Evolutionary conservation across 805 yeast species (phyloP).

Genomic region (Saccharomycopsis babjevae): DNA sequence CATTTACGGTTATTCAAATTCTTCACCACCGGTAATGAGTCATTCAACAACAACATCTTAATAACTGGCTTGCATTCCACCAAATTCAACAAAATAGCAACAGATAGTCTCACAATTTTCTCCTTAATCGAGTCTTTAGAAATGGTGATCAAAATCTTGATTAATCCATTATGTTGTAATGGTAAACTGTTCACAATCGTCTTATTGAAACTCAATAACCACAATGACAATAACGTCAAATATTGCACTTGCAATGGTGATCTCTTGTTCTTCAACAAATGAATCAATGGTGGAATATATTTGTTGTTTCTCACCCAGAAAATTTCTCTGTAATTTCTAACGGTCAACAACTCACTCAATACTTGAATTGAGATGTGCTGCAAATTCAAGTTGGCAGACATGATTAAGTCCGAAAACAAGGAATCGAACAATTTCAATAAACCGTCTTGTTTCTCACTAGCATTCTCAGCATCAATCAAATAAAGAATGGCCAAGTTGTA

Average conservation of each 20-base stretch:
- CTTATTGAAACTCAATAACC: slow-evolving; percentile 78
- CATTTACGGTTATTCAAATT: slow-evolving; percentile 79
- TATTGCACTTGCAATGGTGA: slow-evolving; percentile 67
- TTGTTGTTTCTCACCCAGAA: slow-evolving; percentile 38
- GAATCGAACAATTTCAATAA: slow-evolving; percentile 31
- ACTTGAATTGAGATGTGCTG: slow-evolving; percentile 59
- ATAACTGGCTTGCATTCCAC: slow-evolving; percentile 38
- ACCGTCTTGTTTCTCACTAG: slow-evolving; percentile 25
- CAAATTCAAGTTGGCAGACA: slow-evolving; percentile 36
- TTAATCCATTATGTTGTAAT: slow-evolving; percentile 43
- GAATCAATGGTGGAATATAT: slow-evolving; percentile 40
- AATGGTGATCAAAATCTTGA: slow-evolving; percentile 39
- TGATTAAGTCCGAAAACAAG: slow-evolving; percentile 22
- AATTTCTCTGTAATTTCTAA: slow-evolving; percentile 41
- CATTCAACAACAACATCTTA: slow-evolving; percentile 60
- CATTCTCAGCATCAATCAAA: slow-evolving; percentile 20
- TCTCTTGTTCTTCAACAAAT: slow-evolving; percentile 33
- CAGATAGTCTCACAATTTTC: slow-evolving; percentile 77
- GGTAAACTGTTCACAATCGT: slow-evolving; percentile 38
- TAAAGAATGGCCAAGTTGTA: slow-evolving; percentile 45
- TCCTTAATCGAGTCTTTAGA: slow-evolving; percentile 83
- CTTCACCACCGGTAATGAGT: slow-evolving; percentile 59
- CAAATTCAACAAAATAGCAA: slow-evolving; percentile 61
- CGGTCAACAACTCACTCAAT: slow-evolving; percentile 47
- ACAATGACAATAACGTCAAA: slow-evolving; percentile 61